A percentile compares a stretch with the other conserved stretches of the same genome.
Evolutionary conservation across 139 green algal species (phyloP).

Genomic region (Micromonas commoda): DNA sequence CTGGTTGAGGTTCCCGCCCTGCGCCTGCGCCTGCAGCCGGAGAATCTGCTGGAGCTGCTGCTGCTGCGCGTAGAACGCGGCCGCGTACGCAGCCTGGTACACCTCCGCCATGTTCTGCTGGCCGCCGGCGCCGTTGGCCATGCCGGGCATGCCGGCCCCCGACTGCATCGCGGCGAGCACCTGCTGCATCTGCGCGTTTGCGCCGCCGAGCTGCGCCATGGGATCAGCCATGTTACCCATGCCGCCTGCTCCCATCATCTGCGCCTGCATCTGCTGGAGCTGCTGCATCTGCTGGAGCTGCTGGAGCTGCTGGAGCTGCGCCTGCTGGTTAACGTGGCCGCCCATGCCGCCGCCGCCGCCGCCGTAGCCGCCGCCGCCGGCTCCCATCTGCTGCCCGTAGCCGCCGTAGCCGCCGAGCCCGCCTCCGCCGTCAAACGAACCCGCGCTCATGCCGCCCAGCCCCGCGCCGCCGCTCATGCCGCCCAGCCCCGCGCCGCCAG

Average conservation of each 20-base stretch:
- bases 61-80: conserved; percentile 35
- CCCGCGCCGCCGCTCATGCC: background rate
- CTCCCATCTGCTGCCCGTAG: background rate
- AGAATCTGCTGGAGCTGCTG: conserved; percentile 24
- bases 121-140: no score
- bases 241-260: background rate
- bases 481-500: no score
- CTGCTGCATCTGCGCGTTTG: background rate
- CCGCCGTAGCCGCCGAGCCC: background rate
- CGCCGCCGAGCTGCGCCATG: no score
- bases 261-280: background rate
- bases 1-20: conserved; percentile 17
- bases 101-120: conserved; percentile 17
- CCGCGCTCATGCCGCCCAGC: background rate
- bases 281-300: conserved; percentile 6
- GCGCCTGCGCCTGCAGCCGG: conserved; percentile 4
- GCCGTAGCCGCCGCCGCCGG: background rate
- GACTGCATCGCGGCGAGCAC: background rate
- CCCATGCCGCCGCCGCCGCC: no score
- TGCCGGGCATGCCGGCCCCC: background rate
- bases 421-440: no score
- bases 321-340: background rate
- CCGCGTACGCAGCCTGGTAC: conserved; percentile 32
- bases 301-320: conserved; percentile 8
- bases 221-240: background rate